Percentiles rank a stretch among this genome's conserved stretches.
Conservation (phyloP, 192 early-diverging fungal species). For the Polychytrium aggregatum region DNA sequence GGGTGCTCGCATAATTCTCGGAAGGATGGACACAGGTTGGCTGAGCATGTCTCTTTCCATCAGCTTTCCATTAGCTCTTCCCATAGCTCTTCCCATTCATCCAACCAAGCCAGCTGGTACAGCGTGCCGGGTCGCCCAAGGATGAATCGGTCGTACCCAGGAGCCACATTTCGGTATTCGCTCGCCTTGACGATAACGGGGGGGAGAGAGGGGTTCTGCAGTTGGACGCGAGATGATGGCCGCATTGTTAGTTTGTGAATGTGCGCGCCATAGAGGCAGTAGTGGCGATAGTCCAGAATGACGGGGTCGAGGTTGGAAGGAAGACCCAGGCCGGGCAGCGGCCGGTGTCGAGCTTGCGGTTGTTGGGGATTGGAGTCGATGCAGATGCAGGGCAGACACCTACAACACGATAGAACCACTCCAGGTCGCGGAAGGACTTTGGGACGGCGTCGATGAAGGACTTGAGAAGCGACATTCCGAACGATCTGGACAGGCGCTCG, state of each 20-base stretch:
- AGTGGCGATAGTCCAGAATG: constrained; percentile 2
- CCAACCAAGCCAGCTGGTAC: too few species aligned
- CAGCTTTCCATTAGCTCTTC: too few species aligned
- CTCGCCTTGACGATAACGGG: too few species aligned
- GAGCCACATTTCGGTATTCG: constrained; percentile 30
- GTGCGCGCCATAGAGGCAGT: background rate
- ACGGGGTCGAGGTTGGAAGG: constrained; percentile 2
- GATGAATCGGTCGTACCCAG: constrained; percentile 17
- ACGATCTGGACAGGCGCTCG: too few species aligned
- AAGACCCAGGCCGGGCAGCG: background rate
- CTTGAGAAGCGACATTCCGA: too few species aligned
- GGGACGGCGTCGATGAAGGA: constrained; percentile 35
- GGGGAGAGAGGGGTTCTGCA: too few species aligned
- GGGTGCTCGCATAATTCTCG: too few species aligned
- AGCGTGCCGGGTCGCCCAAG: too few species aligned
- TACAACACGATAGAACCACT: constrained; percentile 29
- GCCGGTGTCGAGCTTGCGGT: background rate
- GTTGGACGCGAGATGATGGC: background rate
- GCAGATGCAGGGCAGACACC: background rate
- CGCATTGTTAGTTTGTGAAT: background rate
- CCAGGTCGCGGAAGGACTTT: constrained; percentile 25
- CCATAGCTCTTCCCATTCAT: too few species aligned
- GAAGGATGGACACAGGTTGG: too few species aligned
- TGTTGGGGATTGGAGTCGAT: background rate
- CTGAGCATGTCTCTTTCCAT: too few species aligned